Conservation (phyloP, 192 early-diverging fungal genomes). For the Coemansia reversa region DNA sequence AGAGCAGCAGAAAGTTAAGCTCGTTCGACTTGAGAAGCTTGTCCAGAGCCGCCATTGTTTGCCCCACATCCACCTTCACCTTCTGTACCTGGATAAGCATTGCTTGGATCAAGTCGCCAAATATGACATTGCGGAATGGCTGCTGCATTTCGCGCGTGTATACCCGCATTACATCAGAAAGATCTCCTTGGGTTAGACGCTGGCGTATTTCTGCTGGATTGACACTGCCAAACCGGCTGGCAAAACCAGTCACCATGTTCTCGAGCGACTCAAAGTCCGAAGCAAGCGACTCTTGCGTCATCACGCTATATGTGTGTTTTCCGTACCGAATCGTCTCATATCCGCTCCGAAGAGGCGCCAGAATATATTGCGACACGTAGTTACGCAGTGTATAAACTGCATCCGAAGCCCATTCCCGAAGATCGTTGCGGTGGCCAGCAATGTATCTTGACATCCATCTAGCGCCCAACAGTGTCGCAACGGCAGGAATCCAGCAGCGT, state of each 20-base stretch:
- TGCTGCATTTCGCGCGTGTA: slow-evolving; percentile 75
- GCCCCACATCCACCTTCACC: slow-evolving; percentile 89
- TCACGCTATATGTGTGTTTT: slow-evolving; percentile 72
- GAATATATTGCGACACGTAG: slow-evolving; percentile 77
- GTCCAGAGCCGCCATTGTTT: slow-evolving; percentile 89
- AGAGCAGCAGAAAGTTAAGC: slow-evolving; percentile 91
- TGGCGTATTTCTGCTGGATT: slow-evolving; percentile 56
- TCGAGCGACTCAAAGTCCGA: slow-evolving; percentile 86
- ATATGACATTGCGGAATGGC: slow-evolving; percentile 52
- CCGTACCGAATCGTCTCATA: slow-evolving; percentile 79
- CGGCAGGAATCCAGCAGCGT: slow-evolving; percentile 71
- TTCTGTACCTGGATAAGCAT: slow-evolving; percentile 88
- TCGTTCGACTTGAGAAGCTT: slow-evolving; percentile 92
- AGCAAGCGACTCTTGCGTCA: slow-evolving; percentile 70
- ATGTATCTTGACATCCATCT: slow-evolving; percentile 53
- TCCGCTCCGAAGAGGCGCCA: slow-evolving; percentile 68
- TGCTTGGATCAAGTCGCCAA: slow-evolving; percentile 68
- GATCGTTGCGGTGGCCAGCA: slow-evolving; percentile 54
- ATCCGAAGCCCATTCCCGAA: slow-evolving; percentile 54
- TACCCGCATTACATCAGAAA: slow-evolving; percentile 71
- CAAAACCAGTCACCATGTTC: slow-evolving; percentile 87
- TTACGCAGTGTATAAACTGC: slow-evolving; percentile 58
- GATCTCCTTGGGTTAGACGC: slow-evolving; percentile 73
- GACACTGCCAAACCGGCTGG: slow-evolving; percentile 53
- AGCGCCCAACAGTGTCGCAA: slow-evolving; percentile 44